A percentile compares a stretch with the other conserved stretches of the same genome.
Evolutionary conservation across 345 rosid genomes (phyloP).

Genomic region (Hibiscus mutabilis): DNA sequence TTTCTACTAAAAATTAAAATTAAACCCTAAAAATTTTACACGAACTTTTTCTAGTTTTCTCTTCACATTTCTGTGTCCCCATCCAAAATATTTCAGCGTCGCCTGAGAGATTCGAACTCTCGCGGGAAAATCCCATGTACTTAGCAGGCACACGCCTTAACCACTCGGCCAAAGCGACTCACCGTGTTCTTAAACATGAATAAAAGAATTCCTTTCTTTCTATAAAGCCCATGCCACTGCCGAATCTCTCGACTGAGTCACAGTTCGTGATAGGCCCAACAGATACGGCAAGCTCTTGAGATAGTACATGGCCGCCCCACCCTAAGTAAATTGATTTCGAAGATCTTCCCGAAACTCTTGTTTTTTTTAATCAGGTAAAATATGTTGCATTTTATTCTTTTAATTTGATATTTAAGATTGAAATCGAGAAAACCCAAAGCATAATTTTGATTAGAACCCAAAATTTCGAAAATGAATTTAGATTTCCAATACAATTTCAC

Average conservation of each 20-base stretch:
- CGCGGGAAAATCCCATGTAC: conserved; percentile 73
- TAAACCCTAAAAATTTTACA: no score
- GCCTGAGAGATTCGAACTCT: conserved; percentile 81
- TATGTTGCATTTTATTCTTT: neutral
- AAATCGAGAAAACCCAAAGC: neutral
- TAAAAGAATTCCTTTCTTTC: no score
- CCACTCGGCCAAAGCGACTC: conserved; percentile 50
- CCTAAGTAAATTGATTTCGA: neutral
- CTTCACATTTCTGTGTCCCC: no score
- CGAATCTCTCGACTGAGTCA: neutral
- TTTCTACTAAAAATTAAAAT: no score
- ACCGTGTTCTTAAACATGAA: no score
- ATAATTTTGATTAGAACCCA: neutral
- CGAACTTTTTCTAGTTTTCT: no score
- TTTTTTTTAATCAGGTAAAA: neutral
- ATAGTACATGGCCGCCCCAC: neutral
- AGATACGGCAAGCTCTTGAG: neutral
- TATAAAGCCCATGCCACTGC: neutral
- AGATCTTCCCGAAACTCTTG: neutral
- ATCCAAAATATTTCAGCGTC: neutral
- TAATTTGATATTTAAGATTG: neutral
- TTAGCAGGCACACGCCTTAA: conserved; percentile 39
- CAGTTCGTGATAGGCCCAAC: neutral
- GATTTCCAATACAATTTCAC: neutral
- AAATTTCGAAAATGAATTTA: neutral